phyloP scores from a whole-genome alignment of 495 filamentous ascomycete species.

The Neurospora sublineolata region DNA sequence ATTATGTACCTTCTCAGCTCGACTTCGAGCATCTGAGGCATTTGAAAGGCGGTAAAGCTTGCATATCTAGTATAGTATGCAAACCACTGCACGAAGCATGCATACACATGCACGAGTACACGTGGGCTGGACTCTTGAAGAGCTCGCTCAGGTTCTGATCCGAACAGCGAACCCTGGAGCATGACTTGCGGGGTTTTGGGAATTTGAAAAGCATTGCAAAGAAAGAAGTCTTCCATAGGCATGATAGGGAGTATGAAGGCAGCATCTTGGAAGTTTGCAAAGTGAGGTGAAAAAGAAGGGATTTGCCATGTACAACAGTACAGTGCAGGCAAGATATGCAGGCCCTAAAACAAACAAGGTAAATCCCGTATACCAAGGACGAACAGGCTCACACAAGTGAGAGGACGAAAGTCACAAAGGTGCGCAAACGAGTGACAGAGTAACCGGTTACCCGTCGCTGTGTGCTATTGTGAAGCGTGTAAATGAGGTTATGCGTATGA shows the following conservation, averaged over 20 bases:
- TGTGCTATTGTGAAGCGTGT: neutral
- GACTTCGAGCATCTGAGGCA: neutral
- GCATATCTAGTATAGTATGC: neutral
- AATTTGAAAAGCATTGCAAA: neutral
- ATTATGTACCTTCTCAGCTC: neutral
- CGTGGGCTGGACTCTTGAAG: neutral
- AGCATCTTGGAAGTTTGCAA: neutral
- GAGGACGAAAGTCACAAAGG: neutral
- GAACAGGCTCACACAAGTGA: neutral
- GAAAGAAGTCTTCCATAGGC: neutral
- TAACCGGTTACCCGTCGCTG: neutral
- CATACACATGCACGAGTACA: neutral
- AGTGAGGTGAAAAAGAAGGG: neutral
- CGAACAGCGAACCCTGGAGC: neutral
- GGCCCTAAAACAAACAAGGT: neutral
- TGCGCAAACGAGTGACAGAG: neutral
- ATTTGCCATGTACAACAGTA: neutral
- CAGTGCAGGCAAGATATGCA: neutral
- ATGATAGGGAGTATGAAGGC: neutral
- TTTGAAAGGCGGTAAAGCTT: neutral
- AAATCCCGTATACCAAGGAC: neutral
- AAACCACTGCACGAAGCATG: neutral
- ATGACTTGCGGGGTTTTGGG: neutral
- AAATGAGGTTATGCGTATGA: neutral
- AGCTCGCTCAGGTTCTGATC: neutral